Percentiles rank a stretch among this genome's conserved stretches.
Evolutionary conservation across 495 filamentous ascomycete genomes (phyloP).

Genomic region (Penicillium chermesinum): DNA sequence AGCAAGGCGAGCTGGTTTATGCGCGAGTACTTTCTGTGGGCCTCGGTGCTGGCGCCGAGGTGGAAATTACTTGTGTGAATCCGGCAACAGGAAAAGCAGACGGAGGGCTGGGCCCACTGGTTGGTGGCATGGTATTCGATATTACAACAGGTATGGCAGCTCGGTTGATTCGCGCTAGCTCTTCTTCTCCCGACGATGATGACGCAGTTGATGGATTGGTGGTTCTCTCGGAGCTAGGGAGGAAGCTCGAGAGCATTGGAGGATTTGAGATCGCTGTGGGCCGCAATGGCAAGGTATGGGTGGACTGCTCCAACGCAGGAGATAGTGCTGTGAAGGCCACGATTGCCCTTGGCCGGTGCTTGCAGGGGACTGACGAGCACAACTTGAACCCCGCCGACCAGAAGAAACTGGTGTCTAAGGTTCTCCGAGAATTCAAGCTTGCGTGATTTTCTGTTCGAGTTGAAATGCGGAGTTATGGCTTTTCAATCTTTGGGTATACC

Average conservation of each 20-base stretch:
- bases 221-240: conserved; percentile 78
- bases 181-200: conserved; percentile 54
- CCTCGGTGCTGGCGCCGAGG: conserved; percentile 74
- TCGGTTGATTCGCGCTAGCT: conserved; percentile 53
- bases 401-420: conserved; percentile 68
- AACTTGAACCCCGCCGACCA: conserved; percentile 66
- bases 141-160: conserved; percentile 76
- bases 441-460: conserved; percentile 7
- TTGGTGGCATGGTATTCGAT: conserved; percentile 81
- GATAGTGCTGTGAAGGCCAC: conserved; percentile 53
- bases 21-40: conserved; percentile 64
- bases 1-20: conserved; percentile 73
- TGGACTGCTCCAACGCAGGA: conserved; percentile 62
- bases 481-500: conserved; percentile 11
- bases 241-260: conserved; percentile 55
- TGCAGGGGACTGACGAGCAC: conserved; percentile 68
- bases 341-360: conserved; percentile 71
- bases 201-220: conserved; percentile 59
- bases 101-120: conserved; percentile 81
- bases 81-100: conserved; percentile 82
- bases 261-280: conserved; percentile 94
- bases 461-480: conserved; percentile 1
- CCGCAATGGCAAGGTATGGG: conserved; percentile 90
- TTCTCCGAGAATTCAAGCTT: conserved; percentile 50
- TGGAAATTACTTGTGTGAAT: conserved; percentile 85